Evolutionary conservation across 2,329 filamentous ascomycete species (phyloP).

Genomic region (Penicillium sp.): DNA sequence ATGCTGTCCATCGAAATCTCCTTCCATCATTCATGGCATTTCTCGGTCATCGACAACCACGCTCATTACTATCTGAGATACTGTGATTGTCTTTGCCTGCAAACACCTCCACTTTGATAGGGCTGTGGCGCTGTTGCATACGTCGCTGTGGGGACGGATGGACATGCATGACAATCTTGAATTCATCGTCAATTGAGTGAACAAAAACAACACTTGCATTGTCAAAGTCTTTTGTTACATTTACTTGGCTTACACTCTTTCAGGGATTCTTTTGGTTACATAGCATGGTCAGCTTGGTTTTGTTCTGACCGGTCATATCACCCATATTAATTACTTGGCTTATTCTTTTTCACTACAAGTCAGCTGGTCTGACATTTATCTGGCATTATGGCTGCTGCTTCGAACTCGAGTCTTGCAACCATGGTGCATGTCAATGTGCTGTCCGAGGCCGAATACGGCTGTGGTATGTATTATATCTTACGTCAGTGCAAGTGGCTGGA

Average conservation of each 20-base stretch:
- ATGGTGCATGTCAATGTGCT: slow-evolving; percentile 30
- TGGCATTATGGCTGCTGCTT: slow-evolving; percentile 5
- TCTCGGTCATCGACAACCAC: not conserved
- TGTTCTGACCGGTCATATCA: not conserved
- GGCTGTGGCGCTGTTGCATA: not conserved
- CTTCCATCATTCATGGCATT: not conserved
- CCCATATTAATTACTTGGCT: not conserved
- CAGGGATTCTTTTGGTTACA: not conserved
- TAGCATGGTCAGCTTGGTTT: not conserved
- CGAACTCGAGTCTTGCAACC: slow-evolving; percentile 24
- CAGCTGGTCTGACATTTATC: slow-evolving; percentile 5
- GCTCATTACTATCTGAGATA: not conserved
- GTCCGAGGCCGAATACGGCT: slow-evolving; percentile 39
- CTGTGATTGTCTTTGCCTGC: not conserved
- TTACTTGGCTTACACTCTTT: not conserved
- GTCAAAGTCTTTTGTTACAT: not conserved
- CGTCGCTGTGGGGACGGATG: not conserved
- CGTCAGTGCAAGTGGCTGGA: not conserved
- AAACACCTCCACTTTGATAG: not conserved
- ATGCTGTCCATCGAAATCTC: not conserved
- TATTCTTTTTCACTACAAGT: not conserved
- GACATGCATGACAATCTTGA: not conserved
- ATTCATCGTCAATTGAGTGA: not conserved
- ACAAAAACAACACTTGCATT: not conserved
- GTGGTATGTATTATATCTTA: slow-evolving; percentile 29